Base-by-base conservation (phyloP, 768 basidiomycete species). In the Fistulinella prunicolor region DNA sequence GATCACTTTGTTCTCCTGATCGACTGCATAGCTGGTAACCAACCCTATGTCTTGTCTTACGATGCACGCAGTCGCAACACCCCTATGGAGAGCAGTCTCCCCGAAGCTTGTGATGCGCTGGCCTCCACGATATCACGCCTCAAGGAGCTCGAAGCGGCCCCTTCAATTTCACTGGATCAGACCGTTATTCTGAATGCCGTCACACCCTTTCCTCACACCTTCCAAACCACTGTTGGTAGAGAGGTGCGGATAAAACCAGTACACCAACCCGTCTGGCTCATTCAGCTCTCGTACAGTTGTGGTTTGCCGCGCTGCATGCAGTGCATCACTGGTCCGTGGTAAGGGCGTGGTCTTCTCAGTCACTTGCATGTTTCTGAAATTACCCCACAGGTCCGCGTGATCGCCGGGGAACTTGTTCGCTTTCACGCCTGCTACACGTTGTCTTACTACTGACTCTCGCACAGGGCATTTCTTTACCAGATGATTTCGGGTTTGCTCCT, bases 311-410 rank as follows among this genome's bases (percentile, higher is more conserved):
- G 20, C 68, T 93, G 26, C 90, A 93, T 60, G 89, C 89, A 36
- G 85, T 93, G 21, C 90, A 93, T 67, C 90, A 93, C 62, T 93
- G 88, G 88, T 89, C 88, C 17, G 90, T 90, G 86, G 87, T 88
- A 62, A 55, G 78, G 57, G 13, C 19, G 22, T 16, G 13, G 19
- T 16, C 47, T 34, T 50, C n/a, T 35, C 20, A 9, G n/a, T 44
- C 42, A 21, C 24, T 53, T 32, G 42, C 47, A 34, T 37, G n/a
- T 32, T 42, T 46, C 35, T 50, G 49, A 54, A 47, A 30, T 21
- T 41, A n/a, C 16, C 16, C 17, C 29, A 14, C 49, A 90, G 88
- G 77, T 93, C 45, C 85, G 90, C 43, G 85, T 90, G 14, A 85
- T 92, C 51, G 84, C 87, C 17, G 87, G 88, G 54, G 89, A 93